Percentiles rank a stretch among this genome's conserved stretches.
These are phyloP conservation scores for Lepidopterella palustris DNA, from an alignment of 495 filamentous ascomycete species.

Conservation along the genomic window DNA sequence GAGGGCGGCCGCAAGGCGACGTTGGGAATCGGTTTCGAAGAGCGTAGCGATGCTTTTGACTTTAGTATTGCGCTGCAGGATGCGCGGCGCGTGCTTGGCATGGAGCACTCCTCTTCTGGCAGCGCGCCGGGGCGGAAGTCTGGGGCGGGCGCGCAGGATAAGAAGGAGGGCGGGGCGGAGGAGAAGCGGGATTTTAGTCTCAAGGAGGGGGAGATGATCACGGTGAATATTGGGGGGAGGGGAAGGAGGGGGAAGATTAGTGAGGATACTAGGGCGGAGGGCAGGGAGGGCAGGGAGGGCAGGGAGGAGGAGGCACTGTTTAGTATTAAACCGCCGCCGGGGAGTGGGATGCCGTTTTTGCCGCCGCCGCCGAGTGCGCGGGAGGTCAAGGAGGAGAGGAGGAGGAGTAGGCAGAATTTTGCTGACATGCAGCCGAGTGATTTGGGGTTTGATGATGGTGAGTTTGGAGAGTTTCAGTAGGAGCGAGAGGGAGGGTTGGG, in stretches of 20 bases:
- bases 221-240: slow-evolving; percentile 58
- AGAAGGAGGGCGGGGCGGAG: slow-evolving; percentile 31
- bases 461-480: slow-evolving; percentile 50
- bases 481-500: neutral
- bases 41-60: slow-evolving; percentile 74
- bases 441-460: slow-evolving; percentile 46
- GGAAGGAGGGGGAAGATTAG: slow-evolving; percentile 22
- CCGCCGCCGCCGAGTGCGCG: slow-evolving; percentile 58
- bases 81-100: slow-evolving; percentile 51
- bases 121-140: slow-evolving; percentile 27
- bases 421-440: slow-evolving; percentile 31
- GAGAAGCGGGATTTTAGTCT: slow-evolving; percentile 66
- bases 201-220: slow-evolving; percentile 81
- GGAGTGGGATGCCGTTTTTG: slow-evolving; percentile 41
- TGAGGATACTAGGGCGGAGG: slow-evolving; percentile 4
- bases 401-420: slow-evolving; percentile 32
- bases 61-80: slow-evolving; percentile 75
- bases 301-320: slow-evolving; percentile 39
- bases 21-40: slow-evolving; percentile 80
- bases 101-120: slow-evolving; percentile 25
- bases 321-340: slow-evolving; percentile 42
- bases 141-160: slow-evolving; percentile 27
- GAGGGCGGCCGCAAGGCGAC: slow-evolving; percentile 62
- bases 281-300: slow-evolving; percentile 15
- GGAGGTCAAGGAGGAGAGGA: slow-evolving; percentile 37